Evolutionary conservation across 2,329 filamentous ascomycete species (phyloP).

Genomic region (Penicillium sp.): DNA sequence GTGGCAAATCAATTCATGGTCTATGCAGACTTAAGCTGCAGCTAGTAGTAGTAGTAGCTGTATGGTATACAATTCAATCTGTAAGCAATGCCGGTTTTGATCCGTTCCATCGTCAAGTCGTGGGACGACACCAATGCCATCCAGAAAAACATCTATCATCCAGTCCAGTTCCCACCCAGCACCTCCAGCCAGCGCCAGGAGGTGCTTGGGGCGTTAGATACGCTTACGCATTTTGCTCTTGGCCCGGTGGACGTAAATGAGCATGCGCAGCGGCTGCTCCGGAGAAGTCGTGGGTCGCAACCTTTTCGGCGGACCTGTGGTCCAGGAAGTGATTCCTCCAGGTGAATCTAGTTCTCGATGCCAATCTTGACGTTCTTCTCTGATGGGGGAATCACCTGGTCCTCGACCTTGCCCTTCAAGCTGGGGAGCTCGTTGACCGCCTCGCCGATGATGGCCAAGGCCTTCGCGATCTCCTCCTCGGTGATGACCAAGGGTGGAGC

Average conservation of each 20-base stretch:
- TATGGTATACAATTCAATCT: conserved; percentile 11
- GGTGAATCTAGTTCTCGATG: conserved; percentile 56
- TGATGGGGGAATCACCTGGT: conserved; percentile 59
- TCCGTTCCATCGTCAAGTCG: conserved; percentile 26
- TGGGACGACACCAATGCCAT: conserved; percentile 6
- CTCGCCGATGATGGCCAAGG: conserved; percentile 77
- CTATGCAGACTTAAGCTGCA: background rate
- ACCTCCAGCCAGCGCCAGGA: background rate
- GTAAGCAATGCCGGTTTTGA: background rate
- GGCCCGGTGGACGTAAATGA: background rate
- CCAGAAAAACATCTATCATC: background rate
- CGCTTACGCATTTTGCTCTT: background rate
- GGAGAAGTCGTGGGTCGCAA: background rate
- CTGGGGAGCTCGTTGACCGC: conserved; percentile 79
- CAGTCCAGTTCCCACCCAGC: background rate
- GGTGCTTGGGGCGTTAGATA: background rate
- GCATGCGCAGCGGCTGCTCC: background rate
- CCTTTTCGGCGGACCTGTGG: background rate
- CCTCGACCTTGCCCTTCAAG: conserved; percentile 60
- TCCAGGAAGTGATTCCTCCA: background rate
- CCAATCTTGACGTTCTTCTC: conserved; percentile 67
- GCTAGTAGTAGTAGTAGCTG: conserved; percentile 3
- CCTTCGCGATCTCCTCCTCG: conserved; percentile 78
- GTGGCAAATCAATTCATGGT: conserved; percentile 1
- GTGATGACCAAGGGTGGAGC: conserved; percentile 96